Evolutionary conservation across 371 early-diverging fungal species (phyloP), one percentile per base, ranked within the genome.

Genomic region (Mortierella sp.): DNA sequence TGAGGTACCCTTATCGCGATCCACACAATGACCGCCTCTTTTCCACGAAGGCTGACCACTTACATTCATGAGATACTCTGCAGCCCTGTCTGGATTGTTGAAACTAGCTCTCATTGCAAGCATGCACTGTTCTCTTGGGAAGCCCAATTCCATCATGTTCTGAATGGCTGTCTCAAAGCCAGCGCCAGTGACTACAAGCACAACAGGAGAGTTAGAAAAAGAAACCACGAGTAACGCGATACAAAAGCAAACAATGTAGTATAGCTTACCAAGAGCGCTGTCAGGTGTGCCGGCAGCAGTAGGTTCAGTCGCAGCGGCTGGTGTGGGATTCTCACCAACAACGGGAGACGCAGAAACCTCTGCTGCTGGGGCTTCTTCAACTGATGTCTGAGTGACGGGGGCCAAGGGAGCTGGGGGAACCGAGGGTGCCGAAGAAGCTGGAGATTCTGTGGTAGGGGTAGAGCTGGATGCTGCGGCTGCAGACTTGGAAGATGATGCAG

Each of bases 81-180:
- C 96, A 29, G 98, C 98, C 60, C 98, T 86, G 72, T 96, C 96
- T 5, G 98, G 96, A 78, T 98, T 98, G 81, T 97, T 97, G 80
- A 91, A 98, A 68, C 95, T 95, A 17, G 98, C 97, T 39, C 96
- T 89, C 91, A 98, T 94, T 28, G 98, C 98, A 57, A 82, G 80
- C 49, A 89, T 87, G 63, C 95, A 93, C 71, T 95, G 88, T 14
- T 93, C 93, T 54, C 94, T 88, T 57, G 90, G 87, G 80, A 93
- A 98, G 7, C 98, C 98, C 96, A 98, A 95, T 60, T 97, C 97
- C 72, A 96, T 84, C 89, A 98, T 90, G 72, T 91, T 92, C 49
- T 85, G 79, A 45, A 97, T 86, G 19, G 94, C 94, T 48, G 85
- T 82, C 67, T 95, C 94, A 58, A 89, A 89, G 54, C 86, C 82